Base-by-base conservation (phyloP, 2,329 filamentous ascomycete genomes). In the Botrytis paeoniae region DNA sequence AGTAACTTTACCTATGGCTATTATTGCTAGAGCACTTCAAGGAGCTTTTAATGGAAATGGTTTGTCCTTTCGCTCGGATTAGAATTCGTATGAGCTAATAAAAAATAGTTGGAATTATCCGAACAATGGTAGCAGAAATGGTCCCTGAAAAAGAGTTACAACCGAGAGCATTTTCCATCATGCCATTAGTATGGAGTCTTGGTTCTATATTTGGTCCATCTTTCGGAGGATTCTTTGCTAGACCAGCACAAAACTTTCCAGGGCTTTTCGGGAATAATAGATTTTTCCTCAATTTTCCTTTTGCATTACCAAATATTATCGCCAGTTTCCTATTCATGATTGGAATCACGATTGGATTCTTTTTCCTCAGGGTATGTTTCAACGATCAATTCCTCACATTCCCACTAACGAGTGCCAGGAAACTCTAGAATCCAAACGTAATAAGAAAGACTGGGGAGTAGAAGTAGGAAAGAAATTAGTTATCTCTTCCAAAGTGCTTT, bases 101-200 rank as follows among this genome's bases (percentile, higher is more conserved):
- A 3, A 16, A 29, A 25, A 20, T 29, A 90, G 91, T 95, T n/a
- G 93, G 96, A 1, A 98, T 98, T 75, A 91, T 98, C 75, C 85
- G 95, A 76, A 97, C 94, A 25, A 94, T 96, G 84, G 94, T 98
- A 3, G 95, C 95, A 0, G 95, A 98, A 82, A 90, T 98, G 87
- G 94, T 97, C 2, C 93, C 94, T 0, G 90, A 96, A 81, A 94
- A 88, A 81, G 92, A 94, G 79, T 85, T 97, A 10, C 95, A 98
- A 80, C 95, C 95, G 0, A 86, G 90, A 70, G 96, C 96, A 0
- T 98, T 98, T 82, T 94, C 92, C 76, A 86, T 98, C 63, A 98
- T 98, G 95, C 95, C 95, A 6, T 83, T 98, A 25, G 93, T 92
- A 64, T 98, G 94, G 92, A 94, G 91, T 18, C 85, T 98, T 70